Evolutionary conservation across 192 early-diverging fungal genomes (phyloP).

Genomic region (Piromyces finnis): DNA sequence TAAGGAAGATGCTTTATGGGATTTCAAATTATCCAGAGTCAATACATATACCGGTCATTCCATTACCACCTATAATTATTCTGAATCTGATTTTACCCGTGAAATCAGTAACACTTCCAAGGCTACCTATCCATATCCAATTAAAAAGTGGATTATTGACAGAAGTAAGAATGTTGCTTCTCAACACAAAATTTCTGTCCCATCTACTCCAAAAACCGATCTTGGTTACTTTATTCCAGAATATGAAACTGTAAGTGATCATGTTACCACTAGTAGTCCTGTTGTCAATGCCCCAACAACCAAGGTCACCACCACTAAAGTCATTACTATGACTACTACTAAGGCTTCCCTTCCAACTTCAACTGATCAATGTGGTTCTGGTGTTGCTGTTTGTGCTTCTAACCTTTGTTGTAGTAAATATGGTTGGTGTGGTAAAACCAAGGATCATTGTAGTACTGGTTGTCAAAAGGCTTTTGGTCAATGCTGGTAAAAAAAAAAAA

Average conservation of each 20-base stretch:
- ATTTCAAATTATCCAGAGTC: neutral
- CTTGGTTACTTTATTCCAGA: neutral
- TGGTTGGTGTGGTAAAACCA: no score
- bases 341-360: no score
- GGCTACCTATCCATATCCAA: neutral
- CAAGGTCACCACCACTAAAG: no score
- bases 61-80: neutral
- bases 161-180: neutral
- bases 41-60: neutral
- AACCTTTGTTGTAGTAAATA: no score
- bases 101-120: neutral
- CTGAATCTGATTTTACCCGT: neutral
- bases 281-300: no score
- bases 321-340: no score
- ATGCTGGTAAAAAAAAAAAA: no score
- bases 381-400: no score
- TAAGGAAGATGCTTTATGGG: neutral
- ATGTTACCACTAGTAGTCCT: no score
- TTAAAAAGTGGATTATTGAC: neutral
- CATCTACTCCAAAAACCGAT: neutral
- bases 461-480: no score
- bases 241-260: neutral
- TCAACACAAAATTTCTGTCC: neutral
- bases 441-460: no score
- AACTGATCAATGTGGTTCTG: no score